Percentiles rank a stretch among this genome's conserved stretches.
These are phyloP conservation scores for Lachnellula occidentalis DNA, from an alignment of 2,329 filamentous ascomycete genomes.

Conservation along the genomic window DNA sequence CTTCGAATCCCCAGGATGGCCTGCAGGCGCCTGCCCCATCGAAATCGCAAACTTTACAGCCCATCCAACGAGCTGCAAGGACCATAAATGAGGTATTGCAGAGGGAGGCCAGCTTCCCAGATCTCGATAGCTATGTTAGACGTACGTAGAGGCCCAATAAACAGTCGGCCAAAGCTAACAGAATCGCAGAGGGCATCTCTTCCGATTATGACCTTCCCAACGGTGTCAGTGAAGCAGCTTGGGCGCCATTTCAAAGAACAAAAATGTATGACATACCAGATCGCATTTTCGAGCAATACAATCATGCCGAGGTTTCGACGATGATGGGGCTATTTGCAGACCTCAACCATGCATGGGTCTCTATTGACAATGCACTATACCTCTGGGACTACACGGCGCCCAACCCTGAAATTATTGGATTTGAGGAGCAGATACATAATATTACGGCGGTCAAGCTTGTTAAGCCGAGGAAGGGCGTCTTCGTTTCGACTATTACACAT, in stretches of 20 bases:
- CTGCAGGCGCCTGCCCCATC: constrained; percentile 15
- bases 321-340: constrained; percentile 93
- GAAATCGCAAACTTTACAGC: constrained; percentile 46
- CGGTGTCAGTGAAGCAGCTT: constrained; percentile 53
- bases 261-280: constrained; percentile 88
- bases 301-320: constrained; percentile 80
- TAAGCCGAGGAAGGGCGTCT: constrained; percentile 79
- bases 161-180: constrained; percentile 23
- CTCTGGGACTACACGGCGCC: constrained; percentile 95
- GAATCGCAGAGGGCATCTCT: constrained; percentile 68
- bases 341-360: constrained; percentile 90
- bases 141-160: constrained; percentile 51
- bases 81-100: constrained; percentile 77
- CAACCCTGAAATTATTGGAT: constrained; percentile 87
- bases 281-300: constrained; percentile 86
- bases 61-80: constrained; percentile 72
- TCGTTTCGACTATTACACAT: constrained; percentile 78
- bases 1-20: constrained; percentile 4
- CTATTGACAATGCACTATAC: constrained; percentile 92
- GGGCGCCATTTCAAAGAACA: constrained; percentile 84
- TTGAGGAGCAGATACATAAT: constrained; percentile 79
- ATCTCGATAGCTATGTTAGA: constrained; percentile 82
- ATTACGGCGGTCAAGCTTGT: constrained; percentile 91
- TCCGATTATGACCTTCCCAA: constrained; percentile 81
- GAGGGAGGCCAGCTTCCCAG: constrained; percentile 75